Evolutionary conservation across 306 rosid genomes (phyloP), one percentile per base, ranked within the genome.

Genomic region (Inga leiocalycina): DNA sequence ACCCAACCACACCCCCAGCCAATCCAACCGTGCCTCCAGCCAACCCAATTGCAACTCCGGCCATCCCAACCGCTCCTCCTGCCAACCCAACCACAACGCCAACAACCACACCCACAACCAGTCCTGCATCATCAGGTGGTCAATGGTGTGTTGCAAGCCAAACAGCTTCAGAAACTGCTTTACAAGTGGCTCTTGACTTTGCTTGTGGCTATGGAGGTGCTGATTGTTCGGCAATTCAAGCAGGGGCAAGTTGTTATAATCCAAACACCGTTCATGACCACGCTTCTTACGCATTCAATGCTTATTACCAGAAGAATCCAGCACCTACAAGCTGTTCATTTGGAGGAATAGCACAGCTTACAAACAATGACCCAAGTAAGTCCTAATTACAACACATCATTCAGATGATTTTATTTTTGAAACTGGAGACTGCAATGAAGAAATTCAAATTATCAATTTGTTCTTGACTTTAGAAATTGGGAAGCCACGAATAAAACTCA

Each of bases 161-260:
- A 74, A 24, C 95, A 37, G 91, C 97, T 77, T 82, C 94, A 44
- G 97, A 93, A 68, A 97, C 84, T 51, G 94, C 97, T 72, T 79
- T 94, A 41, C 97, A 97, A 83, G 98, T 94, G 81, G 99, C 99
- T 83, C 88, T 97, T 71, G 99, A 97, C 74, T 97, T 92, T 76
- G 99, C 99, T 51, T 97, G 99, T 86, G 99, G 99, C 83, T 97
- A 92, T 87, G 97, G 97, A 30, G 93, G 97, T 49, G 89, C 98
- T n/a, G 98, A 97, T 79, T 97, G 99, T 78, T 89, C 97, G 0
- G 90, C 90, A 57, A 34, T 97, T 89, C 98, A 94, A 83, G 76
- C 81, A 19, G 94, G 97, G 32, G 94, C 87, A 74, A 81, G 81
- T 80, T 97, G 98, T 83, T 97, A 90, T 80, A 88, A 97, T 70